phyloP scores from a whole-genome alignment of 108 stramenopile species.

The Nitzschia putrida region DNA sequence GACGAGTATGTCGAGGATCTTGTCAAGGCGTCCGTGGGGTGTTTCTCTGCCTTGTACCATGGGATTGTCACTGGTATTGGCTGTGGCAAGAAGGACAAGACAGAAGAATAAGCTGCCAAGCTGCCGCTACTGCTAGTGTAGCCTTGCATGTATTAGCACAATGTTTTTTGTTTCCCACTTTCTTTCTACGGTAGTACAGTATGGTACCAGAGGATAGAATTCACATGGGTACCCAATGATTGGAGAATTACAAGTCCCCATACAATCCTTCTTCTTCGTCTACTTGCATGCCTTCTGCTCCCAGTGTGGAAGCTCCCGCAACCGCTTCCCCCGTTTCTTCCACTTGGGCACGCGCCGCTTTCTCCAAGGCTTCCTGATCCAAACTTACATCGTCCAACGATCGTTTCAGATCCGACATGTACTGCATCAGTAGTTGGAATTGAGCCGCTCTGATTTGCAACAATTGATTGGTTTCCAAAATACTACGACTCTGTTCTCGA shows the following conservation, averaged over 20 bases:
- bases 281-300: slow-evolving; percentile 3
- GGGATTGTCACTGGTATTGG: background rate
- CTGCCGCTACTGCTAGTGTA: too few relatives aligned
- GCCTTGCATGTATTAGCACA: too few relatives aligned
- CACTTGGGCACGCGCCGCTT: background rate
- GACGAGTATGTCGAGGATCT: slow-evolving; percentile 31
- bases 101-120: background rate
- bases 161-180: too few relatives aligned
- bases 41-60: slow-evolving; percentile 38
- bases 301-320: background rate
- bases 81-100: slow-evolving; percentile 21
- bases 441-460: slow-evolving; percentile 37
- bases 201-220: too few relatives aligned
- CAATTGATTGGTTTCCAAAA: slow-evolving; percentile 1
- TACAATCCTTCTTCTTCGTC: slow-evolving; percentile 16
- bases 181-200: too few relatives aligned
- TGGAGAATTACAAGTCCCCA: slow-evolving; percentile 9
- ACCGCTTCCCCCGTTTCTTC: background rate
- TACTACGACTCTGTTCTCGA: slow-evolving; percentile 9
- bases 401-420: slow-evolving; percentile 48
- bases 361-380: slow-evolving; percentile 2
- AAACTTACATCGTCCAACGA: slow-evolving; percentile 30
- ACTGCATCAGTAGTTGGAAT: slow-evolving; percentile 51
- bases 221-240: too few relatives aligned
- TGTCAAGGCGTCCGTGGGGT: slow-evolving; percentile 12